These are phyloP conservation scores for Vinca major DNA, from an alignment of 305 asterid genomes.

Conservation along the genomic window DNA sequence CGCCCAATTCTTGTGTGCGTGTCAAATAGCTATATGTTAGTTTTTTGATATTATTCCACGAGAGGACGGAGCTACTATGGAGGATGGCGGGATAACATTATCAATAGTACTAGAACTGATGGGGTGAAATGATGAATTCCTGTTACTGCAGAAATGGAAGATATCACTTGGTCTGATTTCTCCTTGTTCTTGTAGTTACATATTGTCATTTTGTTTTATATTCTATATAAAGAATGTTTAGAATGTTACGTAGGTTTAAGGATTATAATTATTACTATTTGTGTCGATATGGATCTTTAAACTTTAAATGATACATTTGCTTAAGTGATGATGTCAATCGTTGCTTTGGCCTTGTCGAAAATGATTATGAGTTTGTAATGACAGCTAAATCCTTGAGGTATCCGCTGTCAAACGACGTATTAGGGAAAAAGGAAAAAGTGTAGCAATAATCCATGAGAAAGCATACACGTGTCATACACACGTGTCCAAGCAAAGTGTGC, in stretches of 20 bases:
- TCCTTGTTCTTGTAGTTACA: not conserved
- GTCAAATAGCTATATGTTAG: not conserved
- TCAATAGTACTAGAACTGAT: not conserved
- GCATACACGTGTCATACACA: not conserved
- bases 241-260: not conserved
- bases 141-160: not conserved
- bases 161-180: not conserved
- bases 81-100: not conserved
- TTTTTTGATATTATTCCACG: not conserved
- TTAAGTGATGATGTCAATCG: not conserved
- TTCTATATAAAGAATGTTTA: not conserved
- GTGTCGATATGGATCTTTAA: not conserved
- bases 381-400: not conserved
- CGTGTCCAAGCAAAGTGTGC: not conserved
- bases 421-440: not conserved
- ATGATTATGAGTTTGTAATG: not conserved
- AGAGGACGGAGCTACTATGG: not conserved
- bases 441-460: not conserved
- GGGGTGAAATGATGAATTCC: not conserved
- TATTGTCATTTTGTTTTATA: not conserved
- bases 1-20: not conserved
- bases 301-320: not conserved
- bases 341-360: not conserved
- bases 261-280: not conserved
- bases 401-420: not conserved